phyloP scores from a whole-genome alignment of 768 basidiomycete genomes.

The Pisolithus tinctorius region DNA sequence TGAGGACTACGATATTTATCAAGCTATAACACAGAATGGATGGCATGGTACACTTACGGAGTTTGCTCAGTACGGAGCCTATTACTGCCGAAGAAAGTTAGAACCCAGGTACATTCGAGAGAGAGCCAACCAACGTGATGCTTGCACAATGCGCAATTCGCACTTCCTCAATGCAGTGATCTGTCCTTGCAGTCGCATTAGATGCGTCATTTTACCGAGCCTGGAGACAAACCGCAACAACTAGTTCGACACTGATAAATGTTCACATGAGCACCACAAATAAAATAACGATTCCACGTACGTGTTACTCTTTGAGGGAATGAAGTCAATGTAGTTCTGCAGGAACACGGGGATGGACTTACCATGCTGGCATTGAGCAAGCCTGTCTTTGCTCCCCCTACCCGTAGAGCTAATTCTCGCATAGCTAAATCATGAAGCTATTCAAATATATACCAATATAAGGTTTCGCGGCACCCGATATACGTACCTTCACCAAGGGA shows the following conservation, averaged over 20 bases:
- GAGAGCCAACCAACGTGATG: slow-evolving; percentile 47
- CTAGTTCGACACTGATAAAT: slow-evolving; percentile 47
- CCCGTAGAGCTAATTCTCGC: slow-evolving; percentile 61
- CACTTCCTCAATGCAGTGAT: slow-evolving; percentile 78
- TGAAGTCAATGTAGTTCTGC: background rate
- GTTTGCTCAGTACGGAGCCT: slow-evolving; percentile 78
- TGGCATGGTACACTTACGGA: slow-evolving; percentile 34
- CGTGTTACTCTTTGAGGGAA: slow-evolving; percentile 52
- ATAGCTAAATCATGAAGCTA: slow-evolving; percentile 77
- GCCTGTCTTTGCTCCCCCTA: slow-evolving; percentile 73
- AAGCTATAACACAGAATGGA: slow-evolving; percentile 2
- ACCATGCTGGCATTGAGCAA: slow-evolving; percentile 80
- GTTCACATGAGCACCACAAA: slow-evolving; percentile 1
- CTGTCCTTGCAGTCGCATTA: slow-evolving; percentile 27
- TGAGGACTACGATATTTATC: slow-evolving; percentile 45
- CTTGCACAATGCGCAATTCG: slow-evolving; percentile 76
- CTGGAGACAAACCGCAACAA: slow-evolving; percentile 55
- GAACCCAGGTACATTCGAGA: background rate
- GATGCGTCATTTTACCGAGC: background rate
- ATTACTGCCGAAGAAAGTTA: slow-evolving; percentile 44
- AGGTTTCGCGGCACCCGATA: background rate
- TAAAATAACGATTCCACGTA: slow-evolving; percentile 29
- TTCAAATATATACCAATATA: slow-evolving; percentile 1
- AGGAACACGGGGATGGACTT: slow-evolving; percentile 11
- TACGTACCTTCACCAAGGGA: slow-evolving; percentile 64